Percentiles rank a stretch among this genome's conserved stretches.
Conservation (phyloP, 768 basidiomycete genomes). For the Agaricus sinodeliciosus region DNA sequence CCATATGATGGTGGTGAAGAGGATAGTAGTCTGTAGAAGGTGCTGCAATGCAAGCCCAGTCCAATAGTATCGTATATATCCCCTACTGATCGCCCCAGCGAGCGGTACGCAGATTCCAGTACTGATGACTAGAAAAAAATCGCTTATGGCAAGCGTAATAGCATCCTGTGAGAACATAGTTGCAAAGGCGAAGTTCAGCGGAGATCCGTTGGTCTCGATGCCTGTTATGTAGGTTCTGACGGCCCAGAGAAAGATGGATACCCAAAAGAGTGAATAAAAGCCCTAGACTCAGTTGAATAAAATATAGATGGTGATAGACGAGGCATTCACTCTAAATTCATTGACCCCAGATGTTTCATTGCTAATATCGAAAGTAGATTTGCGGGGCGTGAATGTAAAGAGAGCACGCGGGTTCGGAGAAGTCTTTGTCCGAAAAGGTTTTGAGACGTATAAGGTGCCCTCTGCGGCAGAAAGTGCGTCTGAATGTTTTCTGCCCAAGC, state of each 20-base stretch:
- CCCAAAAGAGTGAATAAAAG: conserved; percentile 95
- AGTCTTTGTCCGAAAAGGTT: conserved; percentile 64
- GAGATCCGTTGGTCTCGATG: conserved; percentile 71
- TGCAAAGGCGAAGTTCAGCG: conserved; percentile 76
- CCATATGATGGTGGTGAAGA: conserved; percentile 78
- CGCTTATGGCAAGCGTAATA: conserved; percentile 74
- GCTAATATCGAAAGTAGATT: conserved; percentile 76
- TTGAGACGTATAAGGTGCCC: conserved; percentile 70
- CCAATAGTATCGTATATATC: conserved; percentile 81
- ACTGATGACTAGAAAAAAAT: conserved; percentile 70
- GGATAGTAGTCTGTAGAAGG: conserved; percentile 61
- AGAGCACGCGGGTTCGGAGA: conserved; percentile 78
- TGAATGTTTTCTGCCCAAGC: conserved; percentile 22
- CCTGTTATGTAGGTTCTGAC: conserved; percentile 71
- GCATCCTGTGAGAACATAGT: conserved; percentile 85
- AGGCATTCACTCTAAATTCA: conserved; percentile 69
- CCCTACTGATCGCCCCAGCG: conserved; percentile 64
- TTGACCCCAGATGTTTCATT: conserved; percentile 72
- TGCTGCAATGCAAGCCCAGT: conserved; percentile 78
- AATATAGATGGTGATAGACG: not conserved
- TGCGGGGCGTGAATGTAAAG: conserved; percentile 81
- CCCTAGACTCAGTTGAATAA: conserved; percentile 42
- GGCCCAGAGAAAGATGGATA: conserved; percentile 77
- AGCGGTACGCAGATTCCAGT: conserved; percentile 82
- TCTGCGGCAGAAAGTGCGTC: conserved; percentile 47